Base-by-base conservation (phyloP, 345 rosid genomes). In the Gossypium thurberi region DNA sequence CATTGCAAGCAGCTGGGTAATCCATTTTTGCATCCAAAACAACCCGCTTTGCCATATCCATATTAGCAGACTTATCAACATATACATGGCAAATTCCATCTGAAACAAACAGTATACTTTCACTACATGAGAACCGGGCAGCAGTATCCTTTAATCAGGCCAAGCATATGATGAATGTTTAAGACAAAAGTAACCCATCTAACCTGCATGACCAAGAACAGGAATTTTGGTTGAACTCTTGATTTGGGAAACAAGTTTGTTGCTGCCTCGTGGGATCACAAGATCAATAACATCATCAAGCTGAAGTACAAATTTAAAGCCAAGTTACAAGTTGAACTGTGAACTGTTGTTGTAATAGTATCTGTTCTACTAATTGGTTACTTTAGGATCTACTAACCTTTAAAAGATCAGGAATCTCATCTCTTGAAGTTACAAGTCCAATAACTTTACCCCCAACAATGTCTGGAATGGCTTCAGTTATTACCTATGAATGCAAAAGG, bases 201-300 rank as follows among this genome's bases (percentile, higher is more conserved):
- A 81, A 96, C 99, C 98, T 26, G 99, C 87, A 85, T 96, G 99
- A 69, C 98, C 98, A 18, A 96, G 85, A 72, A 96, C 97, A 71
- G 99, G 99, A 77, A 96, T 93, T 83, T 91, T 96, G 37, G 99
- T 93, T 61, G 94, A 87, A 80, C 79, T 87, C 80, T 93, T 96
- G 37, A 96, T 93, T 81, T 90, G 87, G 75, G 97, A 82, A 81
- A 96, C 98, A 78, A 93, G 97, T 78, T 84, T 87, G 76, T 88
- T 93, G 89, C 99, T 93, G 72, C 99, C 99, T 86, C 99, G 90
- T 75, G 99, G 97, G 82, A 96, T 96, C 78, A 96, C 98, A 63
- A 96, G 99, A 82, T 96, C 98, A 42, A 96, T 93, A 63, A 91
- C 97, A 76, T 96, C 98, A 85, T 96, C 98, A 75, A 93, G 97